Base-by-base conservation (phyloP, 371 early-diverging fungal genomes). In the Polyrhizophydium stewartii region DNA sequence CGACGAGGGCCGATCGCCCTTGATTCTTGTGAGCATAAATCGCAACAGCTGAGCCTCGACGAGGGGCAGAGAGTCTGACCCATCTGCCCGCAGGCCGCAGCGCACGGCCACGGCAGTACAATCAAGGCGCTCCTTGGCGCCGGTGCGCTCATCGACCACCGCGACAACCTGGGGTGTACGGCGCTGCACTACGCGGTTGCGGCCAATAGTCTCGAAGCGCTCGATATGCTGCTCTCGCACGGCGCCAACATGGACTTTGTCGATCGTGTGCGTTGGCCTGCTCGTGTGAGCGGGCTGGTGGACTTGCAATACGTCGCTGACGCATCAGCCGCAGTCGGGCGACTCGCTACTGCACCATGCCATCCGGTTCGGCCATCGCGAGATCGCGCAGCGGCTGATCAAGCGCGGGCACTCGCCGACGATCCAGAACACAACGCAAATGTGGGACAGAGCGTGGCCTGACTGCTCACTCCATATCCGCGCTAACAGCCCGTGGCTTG, bases 141-240 rank as follows among this genome's bases (percentile, higher is more conserved):
- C 49, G 51, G 55, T 6, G 68, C 62, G 30, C 10, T 47, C n/a
- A 37, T 46, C 16, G 55, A 68, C 51, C 25, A 49, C 12, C 57
- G 51, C 31, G 68, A 68, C 47, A 32, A 60, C 10, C 51, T 64
- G 25, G 68, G 64, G 13, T 64, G 64, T 53, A 57, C 64, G 22
- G 52, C 68, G n/a, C 30, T 68, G 31, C 68, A 68, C 35, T 68
- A 68, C 49, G 22, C 49, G 7, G 16, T 47, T 16, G 49, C 49
- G 10, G 22, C 49, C 49, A 47, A 47, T 16, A 3, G 49, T 7
- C 3, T 47, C 7, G 22, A 22, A 3, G 22, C 10, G 7, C 3
- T 47, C 7, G 9, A 7, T 25, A 16, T 16, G 7, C 49, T 47
- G 7, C 49, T 47, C 28, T 7, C 3, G 16, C 7, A 3, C 16